Evolutionary conservation across 192 early-diverging fungal species (phyloP).

Genomic region (Linnemannia schmuckeri): DNA sequence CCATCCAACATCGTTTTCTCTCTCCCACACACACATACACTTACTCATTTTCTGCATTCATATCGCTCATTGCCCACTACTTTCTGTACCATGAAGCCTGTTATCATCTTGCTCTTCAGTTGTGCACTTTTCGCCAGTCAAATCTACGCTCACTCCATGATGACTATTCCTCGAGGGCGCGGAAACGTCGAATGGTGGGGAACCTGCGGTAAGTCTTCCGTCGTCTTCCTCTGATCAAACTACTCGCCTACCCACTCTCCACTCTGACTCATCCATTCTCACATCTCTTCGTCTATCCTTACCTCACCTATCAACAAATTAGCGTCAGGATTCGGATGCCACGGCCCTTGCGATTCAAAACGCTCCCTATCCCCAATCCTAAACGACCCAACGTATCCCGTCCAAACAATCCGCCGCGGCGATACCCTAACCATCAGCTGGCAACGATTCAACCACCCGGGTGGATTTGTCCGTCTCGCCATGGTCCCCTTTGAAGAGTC

Average conservation of each 20-base stretch:
- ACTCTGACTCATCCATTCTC: background rate
- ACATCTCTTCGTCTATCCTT: background rate
- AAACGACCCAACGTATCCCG: conserved; percentile 65
- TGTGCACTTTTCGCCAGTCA: conserved; percentile 19
- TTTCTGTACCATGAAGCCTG: conserved; percentile 1
- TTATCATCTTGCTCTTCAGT: conserved; percentile 7
- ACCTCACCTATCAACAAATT: background rate
- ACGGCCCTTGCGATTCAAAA: conserved; percentile 70
- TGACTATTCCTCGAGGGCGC: conserved; percentile 40
- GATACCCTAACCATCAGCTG: conserved; percentile 65
- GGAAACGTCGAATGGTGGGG: conserved; percentile 52
- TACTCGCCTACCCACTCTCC: background rate
- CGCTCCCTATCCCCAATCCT: conserved; percentile 61
- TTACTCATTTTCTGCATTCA: background rate
- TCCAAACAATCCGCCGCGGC: conserved; percentile 67
- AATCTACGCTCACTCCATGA: conserved; percentile 48
- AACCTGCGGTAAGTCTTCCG: conserved; percentile 31
- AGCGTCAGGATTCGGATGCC: conserved; percentile 70
- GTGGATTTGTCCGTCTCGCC: conserved; percentile 72
- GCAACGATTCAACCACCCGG: conserved; percentile 72
- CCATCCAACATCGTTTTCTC: background rate
- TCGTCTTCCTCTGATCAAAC: background rate
- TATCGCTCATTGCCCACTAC: background rate
- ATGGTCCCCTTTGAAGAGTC: conserved; percentile 72
- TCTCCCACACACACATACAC: background rate